These are phyloP conservation scores for Trichosporon inkin DNA, from an alignment of 1,284 basidiomycete species.

Conservation along the genomic window DNA sequence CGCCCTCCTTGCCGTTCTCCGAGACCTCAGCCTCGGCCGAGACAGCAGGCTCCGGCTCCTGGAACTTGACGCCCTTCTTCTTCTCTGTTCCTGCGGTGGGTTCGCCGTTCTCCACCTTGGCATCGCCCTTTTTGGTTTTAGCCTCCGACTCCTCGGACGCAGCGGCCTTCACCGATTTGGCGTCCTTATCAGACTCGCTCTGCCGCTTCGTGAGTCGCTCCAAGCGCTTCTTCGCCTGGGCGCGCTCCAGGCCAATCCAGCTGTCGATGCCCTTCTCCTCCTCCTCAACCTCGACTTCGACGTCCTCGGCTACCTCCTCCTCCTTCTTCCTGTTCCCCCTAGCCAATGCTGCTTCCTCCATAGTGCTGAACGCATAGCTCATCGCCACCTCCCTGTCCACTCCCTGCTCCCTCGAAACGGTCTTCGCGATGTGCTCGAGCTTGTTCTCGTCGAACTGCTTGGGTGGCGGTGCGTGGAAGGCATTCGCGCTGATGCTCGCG, in stretches of 20 bases:
- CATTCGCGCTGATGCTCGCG: conserved; percentile 38
- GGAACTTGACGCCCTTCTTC: conserved; percentile 16
- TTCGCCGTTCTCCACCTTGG: conserved; percentile 4
- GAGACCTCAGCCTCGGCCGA: conserved; percentile 12
- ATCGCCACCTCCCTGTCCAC: conserved; percentile 41
- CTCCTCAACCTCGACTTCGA: conserved; percentile 23
- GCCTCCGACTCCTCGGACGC: conserved; percentile 22
- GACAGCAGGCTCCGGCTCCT: conserved; percentile 13
- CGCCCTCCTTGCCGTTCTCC: not conserved
- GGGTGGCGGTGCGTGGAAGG: conserved; percentile 35
- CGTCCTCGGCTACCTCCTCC: conserved; percentile 16
- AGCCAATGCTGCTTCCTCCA: conserved; percentile 28
- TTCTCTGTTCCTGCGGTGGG: conserved; percentile 1
- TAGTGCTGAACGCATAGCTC: conserved; percentile 37
- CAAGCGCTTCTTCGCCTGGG: conserved; percentile 7
- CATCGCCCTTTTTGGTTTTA: conserved; percentile 18
- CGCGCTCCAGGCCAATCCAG: conserved; percentile 36
- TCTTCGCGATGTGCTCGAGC: conserved; percentile 27
- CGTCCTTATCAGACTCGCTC: not conserved
- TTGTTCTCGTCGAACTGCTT: conserved; percentile 24
- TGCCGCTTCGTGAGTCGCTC: conserved; percentile 4
- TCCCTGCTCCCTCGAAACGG: conserved; percentile 24
- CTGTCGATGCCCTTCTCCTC: conserved; percentile 35
- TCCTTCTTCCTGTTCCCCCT: conserved; percentile 7
- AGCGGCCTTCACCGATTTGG: conserved; percentile 20